Percentiles rank a stretch among this genome's conserved stretches.
Conservation (phyloP, 768 basidiomycete genomes). For the Pisolithus tinctorius region DNA sequence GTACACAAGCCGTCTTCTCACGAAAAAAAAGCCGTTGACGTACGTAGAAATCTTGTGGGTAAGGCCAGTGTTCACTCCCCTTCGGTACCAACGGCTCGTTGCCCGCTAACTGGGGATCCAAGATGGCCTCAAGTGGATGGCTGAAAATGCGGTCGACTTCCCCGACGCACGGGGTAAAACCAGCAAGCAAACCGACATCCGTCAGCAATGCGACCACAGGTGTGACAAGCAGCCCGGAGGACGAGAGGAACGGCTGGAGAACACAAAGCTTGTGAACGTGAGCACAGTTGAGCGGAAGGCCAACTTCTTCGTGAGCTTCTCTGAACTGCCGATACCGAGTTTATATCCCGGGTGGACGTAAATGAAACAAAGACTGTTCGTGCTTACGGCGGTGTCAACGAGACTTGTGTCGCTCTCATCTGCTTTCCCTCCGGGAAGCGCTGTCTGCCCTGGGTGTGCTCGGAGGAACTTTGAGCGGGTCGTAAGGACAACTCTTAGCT, state of each 20-base stretch:
- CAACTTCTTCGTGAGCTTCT: constrained; percentile 85
- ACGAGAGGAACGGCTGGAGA: constrained; percentile 62
- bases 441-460: constrained; percentile 76
- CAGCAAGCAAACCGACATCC: constrained; percentile 40
- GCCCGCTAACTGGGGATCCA: constrained; percentile 47
- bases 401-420: constrained; percentile 61
- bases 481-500: constrained; percentile 73
- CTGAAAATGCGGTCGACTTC: constrained; percentile 80
- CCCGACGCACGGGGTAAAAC: constrained; percentile 47
- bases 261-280: constrained; percentile 53
- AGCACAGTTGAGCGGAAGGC: constrained; percentile 50
- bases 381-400: constrained; percentile 67
- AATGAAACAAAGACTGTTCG: background rate
- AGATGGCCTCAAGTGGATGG: constrained; percentile 66
- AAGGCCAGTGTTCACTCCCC: constrained; percentile 75
- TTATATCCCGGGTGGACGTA: background rate
- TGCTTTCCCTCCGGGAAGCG: constrained; percentile 75
- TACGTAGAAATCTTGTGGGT: constrained; percentile 68
- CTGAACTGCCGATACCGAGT: constrained; percentile 43
- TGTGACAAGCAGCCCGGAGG: constrained; percentile 64
- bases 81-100: constrained; percentile 43
- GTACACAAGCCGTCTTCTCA: background rate
- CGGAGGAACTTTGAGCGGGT: constrained; percentile 74
- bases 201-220: constrained; percentile 72
- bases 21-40: constrained; percentile 16